phyloP scores from a whole-genome alignment of 805 yeast species.

The Lipomyces kockii region DNA sequence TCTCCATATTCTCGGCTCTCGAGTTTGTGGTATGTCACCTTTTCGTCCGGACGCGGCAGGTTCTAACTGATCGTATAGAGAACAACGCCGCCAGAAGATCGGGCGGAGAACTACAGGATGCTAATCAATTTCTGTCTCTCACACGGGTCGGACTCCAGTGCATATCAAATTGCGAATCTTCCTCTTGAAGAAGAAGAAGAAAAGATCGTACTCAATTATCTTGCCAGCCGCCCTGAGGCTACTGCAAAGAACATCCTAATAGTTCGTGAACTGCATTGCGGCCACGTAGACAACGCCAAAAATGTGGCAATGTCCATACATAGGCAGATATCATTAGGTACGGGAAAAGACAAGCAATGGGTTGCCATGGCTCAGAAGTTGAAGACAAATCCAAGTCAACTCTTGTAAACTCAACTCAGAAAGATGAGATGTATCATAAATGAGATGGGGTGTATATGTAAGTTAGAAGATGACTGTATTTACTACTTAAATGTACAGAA shows the following conservation, averaged over 20 bases:
- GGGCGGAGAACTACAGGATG: slow-evolving; percentile 6
- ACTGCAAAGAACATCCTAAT: slow-evolving; percentile 23
- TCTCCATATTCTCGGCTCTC: slow-evolving; percentile 25
- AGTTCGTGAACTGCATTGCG: slow-evolving; percentile 26
- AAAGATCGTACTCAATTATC: slow-evolving; percentile 12
- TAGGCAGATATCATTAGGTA: slow-evolving; percentile 21
- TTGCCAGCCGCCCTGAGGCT: slow-evolving; percentile 13
- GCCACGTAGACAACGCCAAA: slow-evolving; percentile 13
- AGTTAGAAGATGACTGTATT: slow-evolving; percentile 2
- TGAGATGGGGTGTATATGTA: background rate
- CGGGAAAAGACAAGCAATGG: slow-evolving; percentile 20
- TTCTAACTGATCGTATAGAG: slow-evolving; percentile 9
- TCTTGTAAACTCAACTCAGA: background rate
- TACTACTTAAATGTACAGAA: slow-evolving; percentile 10
- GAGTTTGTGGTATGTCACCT: slow-evolving; percentile 20
- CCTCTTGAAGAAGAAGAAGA: slow-evolving; percentile 17
- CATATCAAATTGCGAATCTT: slow-evolving; percentile 13
- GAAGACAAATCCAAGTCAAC: slow-evolving; percentile 14
- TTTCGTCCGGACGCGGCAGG: too few species aligned
- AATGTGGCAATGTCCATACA: slow-evolving; percentile 8
- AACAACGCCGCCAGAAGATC: slow-evolving; percentile 13
- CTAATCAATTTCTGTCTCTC: slow-evolving; percentile 1
- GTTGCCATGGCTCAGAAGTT: slow-evolving; percentile 22
- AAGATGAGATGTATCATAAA: background rate
- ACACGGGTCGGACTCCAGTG: background rate